Evolutionary conservation across 2,329 filamentous ascomycete genomes (phyloP).

Genomic region (Botrytis tulipae): DNA sequence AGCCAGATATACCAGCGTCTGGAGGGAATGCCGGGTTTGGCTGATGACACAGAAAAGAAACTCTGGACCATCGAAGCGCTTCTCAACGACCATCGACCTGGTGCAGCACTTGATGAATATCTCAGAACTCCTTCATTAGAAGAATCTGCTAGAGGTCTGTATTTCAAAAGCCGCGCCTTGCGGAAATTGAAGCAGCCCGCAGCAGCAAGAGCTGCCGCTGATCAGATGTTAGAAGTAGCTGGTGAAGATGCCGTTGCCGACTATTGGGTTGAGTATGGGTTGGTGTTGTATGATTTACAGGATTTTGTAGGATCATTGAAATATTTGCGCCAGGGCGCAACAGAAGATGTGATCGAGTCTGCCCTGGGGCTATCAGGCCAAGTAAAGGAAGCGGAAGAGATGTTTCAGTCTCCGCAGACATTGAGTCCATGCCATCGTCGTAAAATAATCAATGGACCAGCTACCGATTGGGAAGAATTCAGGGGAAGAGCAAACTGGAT

Average conservation of each 20-base stretch:
- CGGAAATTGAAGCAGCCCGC: slow-evolving; percentile 7
- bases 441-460: not conserved
- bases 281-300: not conserved
- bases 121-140: not conserved
- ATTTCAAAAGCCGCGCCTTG: slow-evolving; percentile 3
- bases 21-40: slow-evolving; percentile 4
- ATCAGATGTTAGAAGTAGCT: not conserved
- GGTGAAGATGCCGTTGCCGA: not conserved
- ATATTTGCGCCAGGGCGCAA: slow-evolving; percentile 1
- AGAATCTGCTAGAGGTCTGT: not conserved
- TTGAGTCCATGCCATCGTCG: slow-evolving; percentile 7
- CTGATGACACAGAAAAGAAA: not conserved
- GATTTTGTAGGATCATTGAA: slow-evolving; percentile 1
- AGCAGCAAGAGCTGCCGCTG: slow-evolving; percentile 8
- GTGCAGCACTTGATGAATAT: slow-evolving; percentile 7
- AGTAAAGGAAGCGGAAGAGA: slow-evolving; percentile 4
- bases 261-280: slow-evolving; percentile 13
- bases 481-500: slow-evolving; percentile 17
- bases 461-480: slow-evolving; percentile 8
- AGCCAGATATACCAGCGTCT: slow-evolving; percentile 13
- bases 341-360: slow-evolving; percentile 11
- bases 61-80: slow-evolving; percentile 14
- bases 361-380: not conserved
- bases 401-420: not conserved
- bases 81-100: slow-evolving; percentile 11